Base-by-base conservation (phyloP, 805 yeast genomes). In the Citeromyces matritensis region DNA sequence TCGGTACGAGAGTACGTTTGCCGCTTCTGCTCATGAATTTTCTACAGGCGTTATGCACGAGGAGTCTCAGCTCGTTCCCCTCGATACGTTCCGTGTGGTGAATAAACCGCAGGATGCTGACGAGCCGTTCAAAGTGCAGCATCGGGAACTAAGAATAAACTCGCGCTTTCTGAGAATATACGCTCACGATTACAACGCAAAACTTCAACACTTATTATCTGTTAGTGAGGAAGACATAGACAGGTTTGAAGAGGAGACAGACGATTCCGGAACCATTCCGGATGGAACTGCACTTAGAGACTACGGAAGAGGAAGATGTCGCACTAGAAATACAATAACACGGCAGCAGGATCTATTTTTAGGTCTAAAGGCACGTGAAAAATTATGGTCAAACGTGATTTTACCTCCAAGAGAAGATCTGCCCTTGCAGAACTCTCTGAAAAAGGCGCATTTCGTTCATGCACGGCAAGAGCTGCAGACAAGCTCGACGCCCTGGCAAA, bases 331-430 rank as follows among this genome's bases (percentile, higher is more conserved):
- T 9, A 24, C 12, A 6, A 10, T 27, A 4, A 6, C 11, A 14
- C n/a, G 33, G 12, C 28, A 21, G 23, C 23, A 15, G 13, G 21
- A 12, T n/a, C 11, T 28, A 28, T 15, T 10, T 28, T 40, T 69
- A 14, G 65, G 67, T 1, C 43, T 55, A 6, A 34, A 57, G 11
- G 57, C 69, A 3, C 51, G 69, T 33, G 69, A 68, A 29, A 63
- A 67, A 42, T 46, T 71, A 29, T 70, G 75, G 75, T 54, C 57
- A 24, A 58, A 55, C 31, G 73, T 72, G 10, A 56, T 72, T 4
- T 44, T 73, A 23, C 62, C 65, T 4, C 75, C 78, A 15, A 51
- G 77, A 28, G 35, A 38, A 2, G 80, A 71, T 39, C 36, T 41
- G 1, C 36, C 44, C 9, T 32, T 12, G 8, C 30, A 33, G 11